Evolutionary conservation across 495 filamentous ascomycete species (phyloP).

Genomic region (Letharia lupina): DNA sequence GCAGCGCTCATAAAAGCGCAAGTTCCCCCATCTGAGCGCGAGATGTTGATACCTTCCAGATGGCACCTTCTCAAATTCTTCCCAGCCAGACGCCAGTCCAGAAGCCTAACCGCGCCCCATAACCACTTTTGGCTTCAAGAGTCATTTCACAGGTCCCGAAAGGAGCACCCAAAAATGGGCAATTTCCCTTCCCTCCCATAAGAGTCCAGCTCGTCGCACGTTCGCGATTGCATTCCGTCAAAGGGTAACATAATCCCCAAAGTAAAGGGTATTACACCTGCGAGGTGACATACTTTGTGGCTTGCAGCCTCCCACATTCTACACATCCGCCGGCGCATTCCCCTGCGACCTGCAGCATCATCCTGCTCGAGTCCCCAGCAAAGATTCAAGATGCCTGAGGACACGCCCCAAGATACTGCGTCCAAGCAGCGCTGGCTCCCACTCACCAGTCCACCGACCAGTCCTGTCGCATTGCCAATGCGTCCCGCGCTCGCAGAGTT

Average conservation of each 20-base stretch:
- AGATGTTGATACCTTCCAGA: not conserved
- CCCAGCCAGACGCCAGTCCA: not conserved
- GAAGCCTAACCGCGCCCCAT: not conserved
- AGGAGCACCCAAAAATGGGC: constrained; percentile 8
- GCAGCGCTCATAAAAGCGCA: not conserved
- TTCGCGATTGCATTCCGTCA: constrained; percentile 1
- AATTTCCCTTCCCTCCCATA: constrained; percentile 3
- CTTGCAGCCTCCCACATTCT: not conserved
- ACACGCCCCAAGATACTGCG: not conserved
- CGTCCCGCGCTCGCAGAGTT: constrained; percentile 12
- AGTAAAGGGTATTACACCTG: not conserved
- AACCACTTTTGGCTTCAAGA: not conserved
- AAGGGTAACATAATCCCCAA: not conserved
- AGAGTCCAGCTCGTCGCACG: not conserved
- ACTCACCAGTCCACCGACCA: constrained; percentile 1
- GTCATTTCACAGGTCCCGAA: constrained; percentile 7
- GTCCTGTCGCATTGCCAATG: not conserved
- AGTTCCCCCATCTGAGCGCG: not conserved
- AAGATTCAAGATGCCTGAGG: not conserved
- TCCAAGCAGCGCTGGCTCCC: constrained; percentile 11
- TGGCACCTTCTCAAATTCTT: not conserved
- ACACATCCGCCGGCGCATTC: not conserved
- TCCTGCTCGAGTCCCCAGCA: not conserved
- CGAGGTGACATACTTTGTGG: not conserved
- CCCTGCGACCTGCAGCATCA: not conserved